Evolutionary conservation across 805 yeast genomes (phyloP), one percentile per base, ranked within the genome.

Genomic region (Sungouiozyma intestinalis): DNA sequence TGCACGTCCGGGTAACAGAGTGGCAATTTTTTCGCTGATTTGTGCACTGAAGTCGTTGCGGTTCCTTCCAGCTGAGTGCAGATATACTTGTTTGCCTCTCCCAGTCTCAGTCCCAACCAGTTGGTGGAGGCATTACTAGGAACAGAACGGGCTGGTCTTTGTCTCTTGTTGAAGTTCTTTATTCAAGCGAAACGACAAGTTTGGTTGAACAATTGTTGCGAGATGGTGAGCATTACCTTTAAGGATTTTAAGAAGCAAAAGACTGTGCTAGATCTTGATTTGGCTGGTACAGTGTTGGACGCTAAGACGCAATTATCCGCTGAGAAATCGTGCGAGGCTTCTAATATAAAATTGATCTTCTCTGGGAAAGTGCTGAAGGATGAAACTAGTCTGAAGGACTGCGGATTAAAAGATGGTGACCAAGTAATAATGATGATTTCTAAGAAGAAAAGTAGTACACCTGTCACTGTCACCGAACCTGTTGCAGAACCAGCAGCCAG

Each of bases 161-260:
- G n/a, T n/a, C n/a, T n/a, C n/a, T n/a, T n/a, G n/a, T n/a, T n/a
- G n/a, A n/a, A n/a, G n/a, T n/a, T n/a, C n/a, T n/a, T n/a, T n/a
- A n/a, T n/a, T n/a, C n/a, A n/a, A n/a, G n/a, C n/a, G n/a, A n/a
- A n/a, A n/a, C n/a, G n/a, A n/a, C n/a, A n/a, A 24, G 11, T 6
- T 24, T 24, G 29, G 29, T 6, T 6, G 29, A 24, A 7, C 11
- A 7, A 24, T 24, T 24, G 29, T 24, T 7, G 24, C 16, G 34
- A 33, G 16, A 58, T 52, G 60, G 53, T 50, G 13, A 47, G 40
- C 24, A 51, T 62, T 36, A 52, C 52, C 21, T 79, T 92, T 62
- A 87, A 88, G 62, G 95, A 92, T 65, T 84, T 92, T 67, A 88
- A 92, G 67, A 92, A 90, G 67, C 87, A 85, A 60, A 83, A 79